A percentile compares a stretch with the other conserved stretches of the same genome.
These are phyloP conservation scores for Sporothrix dimorphospora DNA, from an alignment of 2,329 filamentous ascomycete species.

Conservation along the genomic window DNA sequence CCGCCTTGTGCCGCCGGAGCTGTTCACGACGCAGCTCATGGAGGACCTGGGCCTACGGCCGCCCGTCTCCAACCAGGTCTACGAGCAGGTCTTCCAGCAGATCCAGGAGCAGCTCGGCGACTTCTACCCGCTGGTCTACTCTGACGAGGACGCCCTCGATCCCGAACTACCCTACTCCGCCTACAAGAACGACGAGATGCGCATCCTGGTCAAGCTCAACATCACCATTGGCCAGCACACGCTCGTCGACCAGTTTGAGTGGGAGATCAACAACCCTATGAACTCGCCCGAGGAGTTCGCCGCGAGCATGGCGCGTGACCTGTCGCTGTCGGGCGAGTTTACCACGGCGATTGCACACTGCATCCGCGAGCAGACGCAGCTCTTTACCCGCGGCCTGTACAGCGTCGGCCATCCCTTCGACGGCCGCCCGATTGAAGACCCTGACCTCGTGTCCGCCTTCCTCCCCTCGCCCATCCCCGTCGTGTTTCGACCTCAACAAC, in stretches of 20 bases:
- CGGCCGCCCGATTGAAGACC: constrained; percentile 87
- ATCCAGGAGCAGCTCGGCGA: constrained; percentile 90
- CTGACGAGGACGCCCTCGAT: constrained; percentile 88
- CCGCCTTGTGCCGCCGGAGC: constrained; percentile 73
- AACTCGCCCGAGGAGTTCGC: constrained; percentile 97
- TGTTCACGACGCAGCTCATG: constrained; percentile 86
- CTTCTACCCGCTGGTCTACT: constrained; percentile 89
- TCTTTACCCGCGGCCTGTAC: constrained; percentile 92
- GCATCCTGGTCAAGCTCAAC: constrained; percentile 91
- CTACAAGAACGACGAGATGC: constrained; percentile 99
- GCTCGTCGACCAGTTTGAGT: constrained; percentile 95
- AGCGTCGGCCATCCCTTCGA: constrained; percentile 94
- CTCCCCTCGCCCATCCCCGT: constrained; percentile 79
- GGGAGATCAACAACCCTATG: constrained; percentile 94
- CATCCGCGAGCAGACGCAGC: constrained; percentile 92
- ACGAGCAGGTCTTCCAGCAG: constrained; percentile 64
- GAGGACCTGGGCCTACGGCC: constrained; percentile 86
- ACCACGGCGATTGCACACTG: constrained; percentile 97
- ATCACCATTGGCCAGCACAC: constrained; percentile 96
- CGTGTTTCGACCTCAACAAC: constrained; percentile 87
- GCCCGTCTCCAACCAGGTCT: constrained; percentile 66
- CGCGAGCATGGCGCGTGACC: constrained; percentile 81
- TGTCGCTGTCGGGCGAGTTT: constrained; percentile 92
- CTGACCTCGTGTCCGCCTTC: constrained; percentile 84
- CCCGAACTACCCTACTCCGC: constrained; percentile 87